Percentiles rank a stretch among this genome's conserved stretches.
Evolutionary conservation across 2,329 filamentous ascomycete genomes (phyloP).

Genomic region (Corinectria fuckeliana): DNA sequence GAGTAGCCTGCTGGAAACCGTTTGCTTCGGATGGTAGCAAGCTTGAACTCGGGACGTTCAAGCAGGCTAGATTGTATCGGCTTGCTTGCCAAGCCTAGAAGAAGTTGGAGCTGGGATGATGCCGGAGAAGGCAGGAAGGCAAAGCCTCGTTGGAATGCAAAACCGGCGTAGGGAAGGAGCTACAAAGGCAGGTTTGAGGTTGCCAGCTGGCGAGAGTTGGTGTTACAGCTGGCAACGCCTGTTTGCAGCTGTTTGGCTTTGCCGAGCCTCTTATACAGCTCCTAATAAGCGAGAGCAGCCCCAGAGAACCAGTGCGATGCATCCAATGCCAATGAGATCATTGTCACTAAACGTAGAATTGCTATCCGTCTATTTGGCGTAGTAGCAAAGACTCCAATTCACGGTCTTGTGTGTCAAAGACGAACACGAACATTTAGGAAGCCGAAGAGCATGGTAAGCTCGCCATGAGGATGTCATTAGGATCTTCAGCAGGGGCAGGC

Average conservation of each 20-base stretch:
- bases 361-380: too few relatives aligned
- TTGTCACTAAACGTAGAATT: too few relatives aligned
- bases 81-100: background rate
- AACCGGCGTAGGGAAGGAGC: background rate
- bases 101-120: background rate
- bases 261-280: constrained; percentile 2
- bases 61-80: background rate
- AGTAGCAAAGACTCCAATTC: too few relatives aligned
- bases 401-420: too few relatives aligned
- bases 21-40: background rate
- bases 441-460: background rate
- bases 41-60: background rate
- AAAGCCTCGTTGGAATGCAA: background rate
- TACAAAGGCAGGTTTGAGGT: background rate
- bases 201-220: background rate
- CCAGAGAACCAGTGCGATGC: too few relatives aligned
- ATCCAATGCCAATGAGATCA: too few relatives aligned
- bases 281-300: background rate
- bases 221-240: background rate
- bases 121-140: background rate
- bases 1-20: background rate
- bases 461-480: background rate
- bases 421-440: too few relatives aligned
- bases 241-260: constrained; percentile 3
- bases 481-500: background rate